Evolutionary conservation across 495 filamentous ascomycete genomes (phyloP).

Genomic region (Penicillium silybi): DNA sequence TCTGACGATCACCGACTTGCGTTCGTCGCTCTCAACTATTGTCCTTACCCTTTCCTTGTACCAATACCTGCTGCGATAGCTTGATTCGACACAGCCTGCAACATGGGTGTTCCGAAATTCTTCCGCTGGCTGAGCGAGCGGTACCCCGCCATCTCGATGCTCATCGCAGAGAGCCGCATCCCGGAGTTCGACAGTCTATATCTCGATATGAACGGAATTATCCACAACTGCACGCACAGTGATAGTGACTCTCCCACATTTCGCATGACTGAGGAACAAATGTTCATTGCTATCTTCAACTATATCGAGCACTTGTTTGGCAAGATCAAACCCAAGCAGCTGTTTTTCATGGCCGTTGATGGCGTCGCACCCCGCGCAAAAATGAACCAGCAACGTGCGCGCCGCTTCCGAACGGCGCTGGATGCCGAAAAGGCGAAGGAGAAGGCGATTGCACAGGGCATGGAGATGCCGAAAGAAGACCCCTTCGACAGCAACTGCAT

Average conservation of each 20-base stretch:
- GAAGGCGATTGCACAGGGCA: conserved; percentile 81
- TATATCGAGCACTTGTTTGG: conserved; percentile 99
- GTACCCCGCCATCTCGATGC: conserved; percentile 96
- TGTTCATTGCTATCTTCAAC: conserved; percentile 99
- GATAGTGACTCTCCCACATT: conserved; percentile 87
- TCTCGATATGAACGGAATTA: conserved; percentile 99
- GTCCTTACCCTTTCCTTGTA: background rate
- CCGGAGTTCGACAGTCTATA: conserved; percentile 99
- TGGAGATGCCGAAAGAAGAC: conserved; percentile 91
- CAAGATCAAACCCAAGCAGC: conserved; percentile 95
- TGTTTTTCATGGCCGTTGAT: conserved; percentile 99
- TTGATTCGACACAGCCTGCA: conserved; percentile 13
- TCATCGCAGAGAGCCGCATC: conserved; percentile 98
- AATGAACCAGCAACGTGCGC: conserved; percentile 98
- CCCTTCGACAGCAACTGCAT: conserved; percentile 99
- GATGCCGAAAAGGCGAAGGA: conserved; percentile 86
- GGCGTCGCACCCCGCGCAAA: conserved; percentile 97
- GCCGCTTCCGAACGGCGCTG: conserved; percentile 90
- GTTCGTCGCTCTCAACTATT: background rate
- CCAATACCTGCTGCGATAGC: background rate
- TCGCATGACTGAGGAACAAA: conserved; percentile 93
- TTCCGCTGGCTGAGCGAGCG: conserved; percentile 96
- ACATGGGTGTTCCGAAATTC: conserved; percentile 93
- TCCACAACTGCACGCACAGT: conserved; percentile 98
- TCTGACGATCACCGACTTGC: background rate